These are phyloP conservation scores for Monascus ruber DNA, from an alignment of 2,329 filamentous ascomycete genomes.

Conservation along the genomic window DNA sequence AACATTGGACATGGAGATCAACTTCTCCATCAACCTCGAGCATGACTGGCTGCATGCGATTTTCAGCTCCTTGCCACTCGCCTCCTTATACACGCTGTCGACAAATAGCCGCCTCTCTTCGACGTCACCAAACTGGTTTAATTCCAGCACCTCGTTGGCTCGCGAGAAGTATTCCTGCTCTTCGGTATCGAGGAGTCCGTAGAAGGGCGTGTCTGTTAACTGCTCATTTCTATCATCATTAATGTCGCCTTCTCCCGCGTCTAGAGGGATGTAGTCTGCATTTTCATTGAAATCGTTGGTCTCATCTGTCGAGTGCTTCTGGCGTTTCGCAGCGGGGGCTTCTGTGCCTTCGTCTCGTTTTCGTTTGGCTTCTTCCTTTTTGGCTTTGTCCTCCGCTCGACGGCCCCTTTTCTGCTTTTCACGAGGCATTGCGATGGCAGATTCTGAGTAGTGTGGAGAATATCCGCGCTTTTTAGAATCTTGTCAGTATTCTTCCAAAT, in stretches of 20 bases:
- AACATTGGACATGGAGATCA: constrained; percentile 71
- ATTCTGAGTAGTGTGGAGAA: neutral
- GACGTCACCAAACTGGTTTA: constrained; percentile 70
- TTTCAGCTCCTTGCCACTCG: constrained; percentile 86
- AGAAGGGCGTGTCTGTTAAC: constrained; percentile 60
- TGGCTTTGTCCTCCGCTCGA: constrained; percentile 30
- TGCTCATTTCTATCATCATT: constrained; percentile 11
- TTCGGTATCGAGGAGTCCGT: constrained; percentile 80
- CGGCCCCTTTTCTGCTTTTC: constrained; percentile 38
- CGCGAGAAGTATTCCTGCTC: constrained; percentile 94
- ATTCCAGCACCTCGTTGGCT: constrained; percentile 78
- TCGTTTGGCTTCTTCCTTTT: constrained; percentile 27
- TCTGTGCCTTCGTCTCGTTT: constrained; percentile 24
- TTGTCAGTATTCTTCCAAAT: no score
- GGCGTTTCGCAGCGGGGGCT: constrained; percentile 25
- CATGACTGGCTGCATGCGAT: constrained; percentile 92
- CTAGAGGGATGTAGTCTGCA: constrained; percentile 29
- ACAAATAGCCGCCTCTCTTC: constrained; percentile 65
- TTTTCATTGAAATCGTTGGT: constrained; percentile 7
- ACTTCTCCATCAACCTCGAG: constrained; percentile 79
- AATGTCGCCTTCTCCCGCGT: constrained; percentile 8
- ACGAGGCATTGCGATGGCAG: constrained; percentile 28
- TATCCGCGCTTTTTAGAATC: no score
- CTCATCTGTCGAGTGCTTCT: constrained; percentile 20
- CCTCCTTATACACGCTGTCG: constrained; percentile 75